Base-by-base conservation (phyloP, 2,329 filamentous ascomycete genomes). In the Xylogone sp. region DNA sequence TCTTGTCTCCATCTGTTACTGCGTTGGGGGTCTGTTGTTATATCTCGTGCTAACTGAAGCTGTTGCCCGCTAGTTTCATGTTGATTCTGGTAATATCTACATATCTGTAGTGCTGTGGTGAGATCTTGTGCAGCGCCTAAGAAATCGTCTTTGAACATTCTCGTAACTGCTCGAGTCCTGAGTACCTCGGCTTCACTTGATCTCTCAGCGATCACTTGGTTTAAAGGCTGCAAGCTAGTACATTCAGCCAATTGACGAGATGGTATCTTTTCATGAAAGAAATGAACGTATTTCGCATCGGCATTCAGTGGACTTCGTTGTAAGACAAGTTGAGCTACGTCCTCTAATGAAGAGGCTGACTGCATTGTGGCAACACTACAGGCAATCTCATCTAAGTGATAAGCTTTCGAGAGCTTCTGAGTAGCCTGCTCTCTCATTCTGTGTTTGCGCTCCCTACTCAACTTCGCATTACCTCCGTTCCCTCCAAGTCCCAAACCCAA, bases 221-320 rank as follows among this genome's bases (percentile, higher is more conserved):
- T 75, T 57, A 95, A 68, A 3, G 83, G 76, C 48, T 80, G 72
- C 51, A 92, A 69, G 55, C 81, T 85, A 8, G 88, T 92, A 60
- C 79, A 84, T 61, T 89, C 82, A 31, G 84, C 86, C 65, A 94
- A 73, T 65, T 87, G 83, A 42, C 86, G 75, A 42, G 83, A 87
- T 1, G 88, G 87, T 21, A 94, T 92, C 78, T 93, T 94, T 70
- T 95, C 88, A 69, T 93, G 88, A 68, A 95, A 95, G 71, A 93
- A 94, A 65, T 94, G 87, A n/a, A 94, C 90, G 65, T 94, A 94
- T 68, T 86, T 87, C 22, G 88, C 90, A 62, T 94, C 87, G 43
- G 76, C 69, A 62, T 91, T 84, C 47, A 76, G 67, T n/a, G 82
- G 75, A 54, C 81, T 84, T 54, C 88, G 77, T 65, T 88, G 83